phyloP scores from a whole-genome alignment of 257 asterid genomes.

The Solanum virginianum region DNA sequence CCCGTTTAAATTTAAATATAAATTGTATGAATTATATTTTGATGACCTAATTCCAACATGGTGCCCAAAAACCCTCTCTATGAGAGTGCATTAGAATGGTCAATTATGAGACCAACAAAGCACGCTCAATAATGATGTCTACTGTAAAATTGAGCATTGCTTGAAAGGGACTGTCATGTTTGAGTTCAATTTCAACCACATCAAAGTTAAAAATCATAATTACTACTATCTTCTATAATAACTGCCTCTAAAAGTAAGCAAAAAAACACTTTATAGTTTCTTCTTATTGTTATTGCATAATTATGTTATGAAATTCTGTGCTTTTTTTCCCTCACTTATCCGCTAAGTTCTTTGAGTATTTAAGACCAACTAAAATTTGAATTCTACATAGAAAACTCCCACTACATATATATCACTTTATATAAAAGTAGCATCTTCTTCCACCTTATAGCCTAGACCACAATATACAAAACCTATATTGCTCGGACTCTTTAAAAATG shows the following conservation, averaged over 20 bases:
- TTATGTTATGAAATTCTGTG: background rate
- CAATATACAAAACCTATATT: background rate
- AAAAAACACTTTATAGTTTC: conserved; percentile 6
- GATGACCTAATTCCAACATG: background rate
- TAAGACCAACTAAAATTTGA: conserved; percentile 1
- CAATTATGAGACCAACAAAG: conserved; percentile 12
- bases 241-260: background rate
- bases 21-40: background rate
- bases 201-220: background rate
- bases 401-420: background rate
- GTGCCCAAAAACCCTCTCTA: background rate
- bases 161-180: conserved; percentile 23
- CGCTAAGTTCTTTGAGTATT: background rate
- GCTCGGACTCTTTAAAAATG: too few species aligned
- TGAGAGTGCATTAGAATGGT: background rate
- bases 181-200: conserved; percentile 9
- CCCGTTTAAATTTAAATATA: background rate
- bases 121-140: conserved; percentile 44
- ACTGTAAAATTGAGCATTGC: conserved; percentile 15
- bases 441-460: background rate
- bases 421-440: background rate
- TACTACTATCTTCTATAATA: conserved; percentile 2
- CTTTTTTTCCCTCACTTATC: background rate
- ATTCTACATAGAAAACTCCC: background rate
- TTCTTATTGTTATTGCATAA: conserved; percentile 29